These are phyloP conservation scores for Beta macrorhiza DNA, from an alignment of 179 eudicot genomes.

Conservation along the genomic window DNA sequence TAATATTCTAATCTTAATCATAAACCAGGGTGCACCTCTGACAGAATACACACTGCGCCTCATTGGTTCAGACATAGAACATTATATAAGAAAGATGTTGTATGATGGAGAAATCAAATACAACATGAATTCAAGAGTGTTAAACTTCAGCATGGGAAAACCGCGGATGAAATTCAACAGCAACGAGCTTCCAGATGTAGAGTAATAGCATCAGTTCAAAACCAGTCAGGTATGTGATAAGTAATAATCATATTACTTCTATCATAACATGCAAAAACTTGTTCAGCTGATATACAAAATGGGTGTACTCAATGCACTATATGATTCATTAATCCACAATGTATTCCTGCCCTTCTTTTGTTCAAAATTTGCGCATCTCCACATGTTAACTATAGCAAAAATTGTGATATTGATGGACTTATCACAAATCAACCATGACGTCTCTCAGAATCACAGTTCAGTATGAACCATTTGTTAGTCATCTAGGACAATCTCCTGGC, in stretches of 20 bases:
- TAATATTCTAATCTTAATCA: neutral
- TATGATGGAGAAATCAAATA: constrained; percentile 80
- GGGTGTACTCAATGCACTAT: neutral
- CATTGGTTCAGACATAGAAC: constrained; percentile 88
- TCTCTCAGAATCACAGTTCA: neutral
- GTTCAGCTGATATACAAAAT: neutral
- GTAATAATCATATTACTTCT: constrained; percentile 13
- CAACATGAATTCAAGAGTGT: constrained; percentile 81
- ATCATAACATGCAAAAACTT: constrained; percentile 17
- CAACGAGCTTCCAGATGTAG: constrained; percentile 63
- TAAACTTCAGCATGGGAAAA: constrained; percentile 74
- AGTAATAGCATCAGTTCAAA: constrained; percentile 16
- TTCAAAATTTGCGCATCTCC: neutral
- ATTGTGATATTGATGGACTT: neutral
- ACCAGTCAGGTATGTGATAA: constrained; percentile 15
- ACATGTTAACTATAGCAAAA: neutral
- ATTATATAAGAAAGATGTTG: constrained; percentile 83
- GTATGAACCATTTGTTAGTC: neutral
- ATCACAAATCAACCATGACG: neutral
- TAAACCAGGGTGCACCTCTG: constrained; percentile 78
- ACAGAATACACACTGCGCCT: constrained; percentile 86
- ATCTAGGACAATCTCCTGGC: constrained; percentile 20
- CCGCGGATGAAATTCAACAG: constrained; percentile 75
- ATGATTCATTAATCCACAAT: neutral
- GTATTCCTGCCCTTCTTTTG: neutral